Conservation (phyloP, 1,284 basidiomycete genomes). For the Cryptococcus sp. region DNA sequence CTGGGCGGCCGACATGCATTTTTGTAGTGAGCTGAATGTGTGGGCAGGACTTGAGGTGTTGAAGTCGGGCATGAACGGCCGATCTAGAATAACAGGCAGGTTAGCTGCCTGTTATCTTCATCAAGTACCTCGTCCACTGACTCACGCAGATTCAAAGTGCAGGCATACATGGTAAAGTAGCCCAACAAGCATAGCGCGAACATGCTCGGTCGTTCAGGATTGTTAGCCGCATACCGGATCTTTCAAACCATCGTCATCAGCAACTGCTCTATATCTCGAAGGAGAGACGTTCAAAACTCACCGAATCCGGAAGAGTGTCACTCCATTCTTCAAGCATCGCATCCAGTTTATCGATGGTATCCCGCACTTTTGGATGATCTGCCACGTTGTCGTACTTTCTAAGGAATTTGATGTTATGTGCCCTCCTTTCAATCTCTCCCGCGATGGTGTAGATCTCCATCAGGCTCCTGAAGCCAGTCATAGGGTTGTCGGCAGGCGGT, state of each 20-base stretch:
- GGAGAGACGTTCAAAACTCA: background rate
- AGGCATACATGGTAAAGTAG: constrained; percentile 11
- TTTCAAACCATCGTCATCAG: too few species aligned
- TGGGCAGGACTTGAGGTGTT: constrained; percentile 5
- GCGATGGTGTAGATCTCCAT: constrained; percentile 9
- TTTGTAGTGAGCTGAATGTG: constrained; percentile 12
- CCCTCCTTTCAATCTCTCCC: constrained; percentile 8
- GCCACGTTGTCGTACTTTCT: constrained; percentile 11
- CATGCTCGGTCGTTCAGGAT: constrained; percentile 8
- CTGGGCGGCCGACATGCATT: constrained; percentile 14
- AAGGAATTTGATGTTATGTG: constrained; percentile 10
- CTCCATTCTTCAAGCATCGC: constrained; percentile 4
- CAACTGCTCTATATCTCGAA: background rate
- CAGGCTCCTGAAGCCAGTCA: constrained; percentile 8
- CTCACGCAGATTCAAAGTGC: constrained; percentile 16
- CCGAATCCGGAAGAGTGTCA: constrained; percentile 8
- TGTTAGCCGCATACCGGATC: constrained; percentile 5
- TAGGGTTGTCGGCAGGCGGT: constrained; percentile 2
- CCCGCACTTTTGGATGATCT: constrained; percentile 1
- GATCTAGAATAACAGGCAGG: constrained; percentile 11
- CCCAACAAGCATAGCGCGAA: constrained; percentile 12
- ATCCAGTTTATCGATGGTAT: constrained; percentile 9
- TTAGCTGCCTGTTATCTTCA: too few species aligned
- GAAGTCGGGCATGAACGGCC: constrained; percentile 18
- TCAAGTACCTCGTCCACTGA: background rate